Evolutionary conservation across 768 basidiomycete species (phyloP), one percentile per base, ranked within the genome.

Genomic region (Lenzites betulinus): DNA sequence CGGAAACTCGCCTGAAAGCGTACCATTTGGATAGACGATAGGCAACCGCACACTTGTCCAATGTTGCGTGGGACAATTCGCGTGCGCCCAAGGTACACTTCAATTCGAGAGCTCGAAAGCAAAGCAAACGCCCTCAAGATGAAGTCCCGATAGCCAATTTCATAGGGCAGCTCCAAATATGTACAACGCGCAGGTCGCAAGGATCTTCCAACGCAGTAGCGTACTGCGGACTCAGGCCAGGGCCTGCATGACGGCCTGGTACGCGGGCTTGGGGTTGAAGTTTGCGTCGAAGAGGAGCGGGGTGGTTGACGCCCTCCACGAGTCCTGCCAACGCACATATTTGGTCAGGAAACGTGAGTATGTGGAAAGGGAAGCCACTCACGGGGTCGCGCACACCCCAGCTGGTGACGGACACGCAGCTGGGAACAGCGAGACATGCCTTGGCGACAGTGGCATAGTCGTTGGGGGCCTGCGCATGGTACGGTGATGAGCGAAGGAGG

Each of bases 381-480:
- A 78, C 80, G 48, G 70, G 68, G 64, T 83, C 80, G 66, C 76
- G 74, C 42, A 81, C 78, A 67, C 79, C 79, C 80, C 80, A 82
- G 47, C 72, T 74, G 30, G 81, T 82, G 69, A 83, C 79, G n/a
- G 76, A 73, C 26, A 80, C 74, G 66, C 81, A 82, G 18, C 64
- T 60, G 1, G 78, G 68, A 11, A 75, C 74, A 30, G 69, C 70
- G 47, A 81, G 63, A 67, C 81, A 83, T 7, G 81, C 81, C 30
- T 77, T 77, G 22, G 75, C 75, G 43, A 81, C 81, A 2, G 72
- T 69, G 26, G 66, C 69, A 66, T 82, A 83, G 68, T 83, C 81
- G 51, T 70, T 76, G n/a, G 76, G 50, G 0, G 70, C 50, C 62
- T 68, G 53, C 13, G 33, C 51, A 33, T 11, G 13, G 12, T 18